A percentile compares a stretch with the other conserved stretches of the same genome.
Evolutionary conservation across 805 yeast genomes (phyloP).

Genomic region (Starmerella powellii): DNA sequence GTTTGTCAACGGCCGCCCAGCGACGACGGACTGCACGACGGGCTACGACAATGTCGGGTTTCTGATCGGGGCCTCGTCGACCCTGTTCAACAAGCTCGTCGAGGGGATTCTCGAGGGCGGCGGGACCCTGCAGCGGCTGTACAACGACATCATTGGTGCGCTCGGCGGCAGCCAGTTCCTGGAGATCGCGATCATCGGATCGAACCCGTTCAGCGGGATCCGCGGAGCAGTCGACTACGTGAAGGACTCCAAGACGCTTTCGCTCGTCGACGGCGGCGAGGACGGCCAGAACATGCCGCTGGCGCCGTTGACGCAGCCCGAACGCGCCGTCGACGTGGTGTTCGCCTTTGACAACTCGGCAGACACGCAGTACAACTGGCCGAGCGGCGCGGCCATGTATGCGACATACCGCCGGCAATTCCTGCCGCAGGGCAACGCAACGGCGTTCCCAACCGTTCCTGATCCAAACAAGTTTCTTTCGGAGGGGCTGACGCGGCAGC

Average conservation of each 20-base stretch:
- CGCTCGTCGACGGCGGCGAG: conserved; percentile 68
- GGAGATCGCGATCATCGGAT: conserved; percentile 50
- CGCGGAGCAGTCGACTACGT: conserved; percentile 1
- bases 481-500: conserved; percentile 35
- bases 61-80: conserved; percentile 70
- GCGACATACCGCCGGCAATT: conserved; percentile 21
- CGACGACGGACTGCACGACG: conserved; percentile 39
- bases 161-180: conserved; percentile 27
- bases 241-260: conserved; percentile 32
- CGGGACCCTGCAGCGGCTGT: conserved; percentile 33
- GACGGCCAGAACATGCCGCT: conserved; percentile 64
- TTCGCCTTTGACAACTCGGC: conserved; percentile 36
- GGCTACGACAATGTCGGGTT: conserved; percentile 78
- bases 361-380: conserved; percentile 28
- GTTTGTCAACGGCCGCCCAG: conserved; percentile 47
- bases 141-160: conserved; percentile 2
- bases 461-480: conserved; percentile 36
- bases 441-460: conserved; percentile 18
- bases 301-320: conserved; percentile 48
- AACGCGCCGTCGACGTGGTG: conserved; percentile 48
- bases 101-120: conserved; percentile 31
- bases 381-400: conserved; percentile 29
- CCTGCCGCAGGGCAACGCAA: conserved; percentile 15
- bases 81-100: conserved; percentile 60
- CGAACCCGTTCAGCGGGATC: conserved; percentile 51